Base-by-base conservation (phyloP, 257 asterid species). In the Hygrophila difformis region DNA sequence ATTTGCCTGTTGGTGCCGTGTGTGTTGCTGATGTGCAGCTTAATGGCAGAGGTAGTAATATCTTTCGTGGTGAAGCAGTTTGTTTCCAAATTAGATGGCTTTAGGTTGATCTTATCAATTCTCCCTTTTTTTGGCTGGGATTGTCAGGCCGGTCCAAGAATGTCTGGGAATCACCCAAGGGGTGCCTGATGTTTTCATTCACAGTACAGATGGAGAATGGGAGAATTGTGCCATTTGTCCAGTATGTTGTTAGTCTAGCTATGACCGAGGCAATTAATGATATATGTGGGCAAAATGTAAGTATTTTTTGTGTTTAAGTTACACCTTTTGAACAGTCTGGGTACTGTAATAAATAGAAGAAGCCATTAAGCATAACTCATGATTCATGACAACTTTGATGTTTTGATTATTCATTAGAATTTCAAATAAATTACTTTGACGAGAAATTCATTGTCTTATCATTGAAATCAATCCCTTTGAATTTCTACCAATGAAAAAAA, bases 111-210 rank as follows among this genome's bases (percentile, higher is more conserved):
- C 23, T 38, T 22, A 24, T 33, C n/a, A n/a, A n/a, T n/a, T n/a
- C 3, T 49, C 42, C 33, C 13, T 34, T 4, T 36, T 47, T 39
- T 36, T 57, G 39, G 15, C 63, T 21, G 53, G 29, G 37, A 39
- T 51, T 56, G 55, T 47, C 51, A 91, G 98, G 98, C 13, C 84
- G 95, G 59, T 68, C 88, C 3, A 78, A 71, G 57, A 91, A 85
- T 65, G 69, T 71, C 13, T 91, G 96, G 98, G 89, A 86, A 72
- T 91, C 98, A 18, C 94, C 94, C 28, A 86, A 76, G 67, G 98
- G 96, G 42, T 91, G 96, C 82, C 92, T 91, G 63, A 3, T 86
- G 67, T 91, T 82, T 64, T 91, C 98, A 13, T 91, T 79, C 71
- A 77, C 89, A 1, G 13, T 82, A 55, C 92, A 91, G 70, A 91